These are phyloP conservation scores for Vitis hybrid DNA, from an alignment of 177 flowering plant genomes.

Conservation along the genomic window DNA sequence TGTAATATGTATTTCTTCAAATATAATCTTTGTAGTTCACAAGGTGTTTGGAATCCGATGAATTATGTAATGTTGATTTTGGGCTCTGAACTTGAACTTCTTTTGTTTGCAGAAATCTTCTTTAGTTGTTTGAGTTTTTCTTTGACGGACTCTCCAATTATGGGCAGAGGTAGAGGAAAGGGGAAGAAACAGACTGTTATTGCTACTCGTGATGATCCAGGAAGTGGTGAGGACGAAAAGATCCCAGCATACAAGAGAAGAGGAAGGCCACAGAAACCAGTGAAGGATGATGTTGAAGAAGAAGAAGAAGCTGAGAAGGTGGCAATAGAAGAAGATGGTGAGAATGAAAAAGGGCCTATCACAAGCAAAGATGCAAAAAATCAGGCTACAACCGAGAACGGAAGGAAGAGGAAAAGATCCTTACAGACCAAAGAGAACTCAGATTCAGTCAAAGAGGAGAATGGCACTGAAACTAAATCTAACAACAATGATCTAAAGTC, in stretches of 20 bases:
- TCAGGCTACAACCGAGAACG: conserved; percentile 35
- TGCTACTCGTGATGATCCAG: conserved; percentile 51
- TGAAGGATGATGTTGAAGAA: conserved; percentile 57
- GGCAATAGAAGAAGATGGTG: conserved; percentile 35
- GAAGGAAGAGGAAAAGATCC: conserved; percentile 52
- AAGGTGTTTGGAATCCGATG: not conserved
- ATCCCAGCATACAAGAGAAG: conserved; percentile 62
- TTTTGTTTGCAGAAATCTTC: conserved; percentile 27
- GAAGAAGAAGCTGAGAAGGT: conserved; percentile 38
- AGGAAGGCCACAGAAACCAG: conserved; percentile 70
- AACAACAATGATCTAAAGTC: conserved; percentile 38
- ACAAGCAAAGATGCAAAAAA: conserved; percentile 30
- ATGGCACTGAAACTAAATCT: conserved; percentile 33
- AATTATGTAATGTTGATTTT: not conserved
- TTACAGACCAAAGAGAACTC: conserved; percentile 39
- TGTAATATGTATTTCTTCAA: not conserved
- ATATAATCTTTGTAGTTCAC: not conserved
- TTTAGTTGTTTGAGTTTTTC: conserved; percentile 16
- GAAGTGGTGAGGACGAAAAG: conserved; percentile 56
- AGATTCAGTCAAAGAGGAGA: conserved; percentile 47
- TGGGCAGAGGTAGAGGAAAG: conserved; percentile 84
- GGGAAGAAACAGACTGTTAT: conserved; percentile 51
- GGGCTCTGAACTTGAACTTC: not conserved
- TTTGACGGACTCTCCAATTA: conserved; percentile 19
- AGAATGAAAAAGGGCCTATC: conserved; percentile 21